Base-by-base conservation (phyloP, 768 basidiomycete genomes). In the Russula emetica region DNA sequence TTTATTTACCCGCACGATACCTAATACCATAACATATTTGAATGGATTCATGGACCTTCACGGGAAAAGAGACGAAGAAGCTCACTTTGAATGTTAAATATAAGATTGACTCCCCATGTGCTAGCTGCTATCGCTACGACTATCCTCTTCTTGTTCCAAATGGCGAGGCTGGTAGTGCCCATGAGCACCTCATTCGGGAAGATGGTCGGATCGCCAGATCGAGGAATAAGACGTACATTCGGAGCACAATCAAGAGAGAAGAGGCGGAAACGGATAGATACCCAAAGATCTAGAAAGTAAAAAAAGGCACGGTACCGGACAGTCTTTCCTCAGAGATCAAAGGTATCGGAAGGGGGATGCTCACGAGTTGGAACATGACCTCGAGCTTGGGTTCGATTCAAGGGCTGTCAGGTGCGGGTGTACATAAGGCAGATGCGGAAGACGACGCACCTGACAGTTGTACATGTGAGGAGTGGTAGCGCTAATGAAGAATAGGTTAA, bases 211-310 rank as follows among this genome's bases (percentile, higher is more conserved):
- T 34, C 34, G 32, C 32, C 32, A 16, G 30, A 40, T 40, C 38
- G 16, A 18, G 3, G 18, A 42, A n/a, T 18, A 56, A 26, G 40
- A 44, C 40, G 40, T 44, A 56, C 55, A 44, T 44, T 18, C 55
- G 55, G 40, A 56, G 40, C 38, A 56, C 55, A n/a, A 56, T n/a
- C 45, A 47, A 47, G 5, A 47, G 45, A 10, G 45, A 47, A 47
- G 45, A 8, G 5, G n/a, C 0, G 45, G 0, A 8, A 24, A 14
- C 10, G 22, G 45, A 2, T 8, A 47, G n/a, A 24, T 24, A 47
- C n/a, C 11, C 45, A 20, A 47, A 47, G 1, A 24, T n/a, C 45
- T 47, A 47, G 22, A 24, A 24, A 36, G 36, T 34, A 34, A 36
- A 24, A 18, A 0, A 14, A 47, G 18, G 42, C 36, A 14, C 36